These are phyloP conservation scores for Brettanomyces sp. DNA, from an alignment of 805 yeast species.

Conservation along the genomic window DNA sequence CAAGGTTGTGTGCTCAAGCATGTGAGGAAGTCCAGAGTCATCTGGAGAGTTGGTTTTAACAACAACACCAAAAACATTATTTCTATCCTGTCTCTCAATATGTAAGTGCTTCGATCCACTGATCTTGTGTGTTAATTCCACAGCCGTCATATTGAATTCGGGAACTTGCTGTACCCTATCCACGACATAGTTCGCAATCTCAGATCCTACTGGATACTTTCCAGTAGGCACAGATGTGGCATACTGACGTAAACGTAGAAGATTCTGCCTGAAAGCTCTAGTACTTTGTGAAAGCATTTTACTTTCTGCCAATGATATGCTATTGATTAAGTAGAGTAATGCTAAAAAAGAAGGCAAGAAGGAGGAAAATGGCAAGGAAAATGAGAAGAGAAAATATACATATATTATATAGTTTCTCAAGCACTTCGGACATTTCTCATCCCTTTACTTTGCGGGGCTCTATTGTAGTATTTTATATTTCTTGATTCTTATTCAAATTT, in stretches of 20 bases:
- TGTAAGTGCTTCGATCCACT: slow-evolving; percentile 82
- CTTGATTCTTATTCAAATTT: no score
- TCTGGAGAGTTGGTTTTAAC: slow-evolving; percentile 95
- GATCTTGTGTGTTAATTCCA: slow-evolving; percentile 52
- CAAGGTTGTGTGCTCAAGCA: slow-evolving; percentile 88
- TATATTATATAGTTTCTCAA: no score
- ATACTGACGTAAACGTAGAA: background rate
- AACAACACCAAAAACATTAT: slow-evolving; percentile 81
- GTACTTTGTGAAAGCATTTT: slow-evolving; percentile 1
- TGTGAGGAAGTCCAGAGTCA: slow-evolving; percentile 93
- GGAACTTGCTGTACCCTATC: slow-evolving; percentile 62
- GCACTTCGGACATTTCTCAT: no score
- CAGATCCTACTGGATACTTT: slow-evolving; percentile 57
- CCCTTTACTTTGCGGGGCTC: no score
- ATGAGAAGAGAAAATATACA: no score
- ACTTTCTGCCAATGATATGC: no score
- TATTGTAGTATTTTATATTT: no score
- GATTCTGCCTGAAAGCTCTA: background rate
- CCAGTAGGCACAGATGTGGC: background rate
- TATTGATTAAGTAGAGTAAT: no score
- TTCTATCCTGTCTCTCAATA: slow-evolving; percentile 70
- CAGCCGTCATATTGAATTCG: slow-evolving; percentile 73
- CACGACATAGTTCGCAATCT: slow-evolving; percentile 59
- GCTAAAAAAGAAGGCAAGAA: no score
- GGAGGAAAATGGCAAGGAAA: no score